Evolutionary conservation across 73 alveolate species (phyloP), one percentile per base, ranked within the genome.

Genomic region (Paramecium caudatum): DNA sequence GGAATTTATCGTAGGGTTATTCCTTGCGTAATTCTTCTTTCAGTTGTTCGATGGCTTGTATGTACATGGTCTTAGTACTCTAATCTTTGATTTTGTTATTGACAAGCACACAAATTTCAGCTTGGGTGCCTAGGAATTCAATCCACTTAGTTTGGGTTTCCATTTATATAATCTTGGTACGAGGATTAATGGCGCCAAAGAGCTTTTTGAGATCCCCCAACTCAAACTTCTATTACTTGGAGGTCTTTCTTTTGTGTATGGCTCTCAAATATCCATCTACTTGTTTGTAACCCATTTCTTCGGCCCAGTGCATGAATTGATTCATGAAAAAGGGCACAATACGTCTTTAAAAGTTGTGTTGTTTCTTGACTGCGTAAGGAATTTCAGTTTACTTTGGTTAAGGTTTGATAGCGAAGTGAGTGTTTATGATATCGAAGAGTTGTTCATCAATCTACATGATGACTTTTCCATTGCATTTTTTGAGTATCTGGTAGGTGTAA

Each of bases 291-390:
- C 88, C 88, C 88, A 74, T 74, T 74, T 74, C 43, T 27, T 37
- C 62, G 7, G 88, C 88, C 88, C 88, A 74, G 19, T 74, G 88
- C 88, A 74, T 74, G 47, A 74, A 74, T 74, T 74, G 30, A 12
- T 74, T 74, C 88, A 74, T 74, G 16, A 74, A 74, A 46, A 74
- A 74, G 0, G 88, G 88, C 23, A 74, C 88, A 16, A 74, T 74
- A 8, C 88, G 36, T 1, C 88, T 30, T 39, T 74, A 45, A 13
- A 74, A 74, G 32, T 74, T 74, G 32, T 74, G 88, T 43, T 39
- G 10, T 45, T 74, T 74, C 65, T 74, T 41, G 1, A 27, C 33
- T 41, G 69, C 16, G 55, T 27, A 37, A 7, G 62, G 39, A 19
- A 74, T 68, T 10, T 74, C 88, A 19, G 25, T 19, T 23, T 55